A percentile compares a stretch with the other conserved stretches of the same genome.
These are phyloP conservation scores for Blastobotrys parvus DNA, from an alignment of 805 yeast species.

Conservation along the genomic window DNA sequence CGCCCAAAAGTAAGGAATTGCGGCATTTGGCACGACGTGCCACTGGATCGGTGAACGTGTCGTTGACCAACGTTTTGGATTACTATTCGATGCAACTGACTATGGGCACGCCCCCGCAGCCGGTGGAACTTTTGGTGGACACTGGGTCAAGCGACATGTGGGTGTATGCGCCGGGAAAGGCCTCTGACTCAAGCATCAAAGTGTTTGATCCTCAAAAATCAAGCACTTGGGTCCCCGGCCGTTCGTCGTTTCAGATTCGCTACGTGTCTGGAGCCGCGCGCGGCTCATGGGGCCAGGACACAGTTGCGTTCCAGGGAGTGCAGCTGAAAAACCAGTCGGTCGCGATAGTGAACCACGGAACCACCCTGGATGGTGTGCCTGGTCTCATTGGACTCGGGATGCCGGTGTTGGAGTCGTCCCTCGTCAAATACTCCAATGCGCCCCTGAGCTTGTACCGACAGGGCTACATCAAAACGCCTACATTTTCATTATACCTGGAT, in stretches of 20 bases:
- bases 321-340: conserved; percentile 41
- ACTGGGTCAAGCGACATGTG: conserved; percentile 65
- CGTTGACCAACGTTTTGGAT: conserved; percentile 1
- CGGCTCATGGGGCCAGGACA: conserved; percentile 29
- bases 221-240: conserved; percentile 15
- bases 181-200: conserved; percentile 25
- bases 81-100: conserved; percentile 12
- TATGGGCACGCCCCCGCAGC: conserved; percentile 50
- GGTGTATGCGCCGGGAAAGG: conserved; percentile 41
- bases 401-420: conserved; percentile 24
- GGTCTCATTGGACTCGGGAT: conserved; percentile 29
- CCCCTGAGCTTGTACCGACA: conserved; percentile 46
- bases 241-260: conserved; percentile 15
- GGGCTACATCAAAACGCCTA: conserved; percentile 46
- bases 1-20: no score
- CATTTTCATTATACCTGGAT: conserved; percentile 56
- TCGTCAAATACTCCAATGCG: conserved; percentile 42
- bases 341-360: conserved; percentile 64
- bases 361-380: conserved; percentile 48
- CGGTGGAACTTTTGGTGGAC: conserved; percentile 46
- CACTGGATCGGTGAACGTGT: no score
- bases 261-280: conserved; percentile 39
- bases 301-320: conserved; percentile 6
- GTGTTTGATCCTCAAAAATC: conserved; percentile 22
- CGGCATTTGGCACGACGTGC: no score